Evolutionary conservation across 352 stramenopile genomes (phyloP), one percentile per base, ranked within the genome.

Genomic region (Pythium aristosporum): DNA sequence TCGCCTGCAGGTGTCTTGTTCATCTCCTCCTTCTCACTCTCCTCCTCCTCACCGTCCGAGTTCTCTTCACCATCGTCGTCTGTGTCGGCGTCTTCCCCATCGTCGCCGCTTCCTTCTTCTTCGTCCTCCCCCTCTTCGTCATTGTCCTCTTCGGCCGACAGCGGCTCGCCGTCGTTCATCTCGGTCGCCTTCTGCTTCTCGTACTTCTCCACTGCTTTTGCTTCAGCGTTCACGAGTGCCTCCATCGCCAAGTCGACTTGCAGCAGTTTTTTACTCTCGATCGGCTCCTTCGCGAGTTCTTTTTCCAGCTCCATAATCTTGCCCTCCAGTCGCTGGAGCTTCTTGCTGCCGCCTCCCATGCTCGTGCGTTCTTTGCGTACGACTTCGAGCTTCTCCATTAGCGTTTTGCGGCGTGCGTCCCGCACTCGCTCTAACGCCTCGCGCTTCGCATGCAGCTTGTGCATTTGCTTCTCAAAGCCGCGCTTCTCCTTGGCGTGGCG

Each of bases 191-290:
- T 48, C 11, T 20, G 20, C 39, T 59, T 59, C 18, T 59, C 52
- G n/a, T 44, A 34, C 20, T 3, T 37, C 9, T 36, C 65, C 8
- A 15, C 49, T 0, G 78, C 67, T 23, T 76, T 77, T 7, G 53
- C 20, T 20, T 79, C 68, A 16, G 65, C 71, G 5, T 64, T 65
- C 8, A 72, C 61, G 8, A 85, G 37, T 4, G 57, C 63, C 13
- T 79, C 75, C 18, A 86, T 72, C 15, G 68, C 72, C 21, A 76
- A 61, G 49, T 85, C 73, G 1, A 86, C 48, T 16, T 85, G 69
- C 32, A 81, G 52, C 5, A 86, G 77, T 46, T 84, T 82, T 2
- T 70, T 63, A 18, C 79, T 74, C 46, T 85, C 72, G 2, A 34
- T 62, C 0, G 64, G 57, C 44, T 79, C 69, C 30, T 74, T 62